Evolutionary conservation across 2,329 filamentous ascomycete species (phyloP), one percentile per base, ranked within the genome.

Genomic region (Falciphora oryzae): DNA sequence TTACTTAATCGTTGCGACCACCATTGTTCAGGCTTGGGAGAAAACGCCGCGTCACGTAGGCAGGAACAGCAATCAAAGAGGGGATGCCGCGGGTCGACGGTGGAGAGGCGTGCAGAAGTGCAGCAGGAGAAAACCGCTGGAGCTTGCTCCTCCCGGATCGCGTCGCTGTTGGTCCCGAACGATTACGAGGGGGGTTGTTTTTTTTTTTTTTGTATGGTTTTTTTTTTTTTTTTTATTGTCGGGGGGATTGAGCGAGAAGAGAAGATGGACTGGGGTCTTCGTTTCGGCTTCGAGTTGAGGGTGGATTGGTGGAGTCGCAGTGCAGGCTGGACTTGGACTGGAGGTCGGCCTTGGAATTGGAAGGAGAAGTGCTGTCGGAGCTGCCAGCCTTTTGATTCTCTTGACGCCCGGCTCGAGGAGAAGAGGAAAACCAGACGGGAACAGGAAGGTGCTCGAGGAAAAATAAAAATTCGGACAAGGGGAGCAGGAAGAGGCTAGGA

Each of bases 1-100:
- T 74, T 78, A 87, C 84, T 87, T 87, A 78, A 87, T 87, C 72
- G 84, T 87, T 80, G 84, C 83, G 77, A 86, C 83, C 73, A 85
- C 83, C 80, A 85, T 84, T 75, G 79, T 83, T 76, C 73, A 77
- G 18, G 29, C 27, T 29, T 29, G 61, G 25, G 53, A 18, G 50
- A 27, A 28, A 57, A 31, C 50, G 61, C 61, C 11, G 35, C 38
- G 57, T 62, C 38, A 50, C 28, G 60, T 56, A 35, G 53, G 62
- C 56, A 63, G 31, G 50, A 35, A 32, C 57, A 59, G 56, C 56
- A 59, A 63, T 58, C 31, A 31, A 50, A 57, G 31, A 38, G 56
- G 53, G 53, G 22, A 38, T 59, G 53, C 16, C 29, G 31, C 22
- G 11, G 62, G 62, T 38, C 29, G 53, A 63, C 56, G 56, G 32